Percentiles rank a stretch among this genome's conserved stretches.
Conservation (phyloP, 176 grass and related monocot species). For the Pontederia paniculata region DNA sequence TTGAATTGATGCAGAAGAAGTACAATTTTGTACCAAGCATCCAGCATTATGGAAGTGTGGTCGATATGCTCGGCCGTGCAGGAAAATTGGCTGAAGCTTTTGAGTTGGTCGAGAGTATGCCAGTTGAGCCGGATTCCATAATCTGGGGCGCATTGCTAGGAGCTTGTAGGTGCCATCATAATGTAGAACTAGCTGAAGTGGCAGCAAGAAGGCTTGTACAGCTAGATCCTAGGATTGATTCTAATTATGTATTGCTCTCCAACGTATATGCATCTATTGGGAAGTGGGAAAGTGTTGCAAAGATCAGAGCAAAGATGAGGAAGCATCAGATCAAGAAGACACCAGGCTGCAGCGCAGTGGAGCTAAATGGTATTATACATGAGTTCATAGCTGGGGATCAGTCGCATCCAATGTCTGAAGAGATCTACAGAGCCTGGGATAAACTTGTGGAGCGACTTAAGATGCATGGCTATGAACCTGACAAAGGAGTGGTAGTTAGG, state of each 20-base stretch:
- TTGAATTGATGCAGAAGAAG: constrained; percentile 5
- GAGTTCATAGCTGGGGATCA: constrained; percentile 3
- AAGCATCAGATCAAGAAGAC: background rate
- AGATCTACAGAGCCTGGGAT: constrained; percentile 7
- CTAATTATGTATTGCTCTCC: constrained; percentile 1
- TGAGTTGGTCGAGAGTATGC: background rate
- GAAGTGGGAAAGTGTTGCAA: background rate
- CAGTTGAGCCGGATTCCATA: background rate
- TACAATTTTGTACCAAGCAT: constrained; percentile 1
- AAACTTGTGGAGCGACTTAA: background rate
- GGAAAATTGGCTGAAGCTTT: constrained; percentile 1
- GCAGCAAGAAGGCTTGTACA: background rate
- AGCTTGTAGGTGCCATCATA: constrained; percentile 1
- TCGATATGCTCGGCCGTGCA: constrained; percentile 5
- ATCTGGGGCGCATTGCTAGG: constrained; percentile 2
- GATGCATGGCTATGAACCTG: constrained; percentile 1
- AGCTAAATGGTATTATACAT: constrained; percentile 3
- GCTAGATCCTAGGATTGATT: background rate
- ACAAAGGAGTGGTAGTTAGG: background rate
- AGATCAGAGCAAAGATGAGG: constrained; percentile 4
- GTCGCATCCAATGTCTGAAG: background rate
- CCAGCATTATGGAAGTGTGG: constrained; percentile 8
- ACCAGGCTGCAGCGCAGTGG: background rate
- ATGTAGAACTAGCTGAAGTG: constrained; percentile 4
- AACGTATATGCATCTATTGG: constrained; percentile 7